phyloP scores from a whole-genome alignment of 768 basidiomycete species.

The Tricholomella constricta region DNA sequence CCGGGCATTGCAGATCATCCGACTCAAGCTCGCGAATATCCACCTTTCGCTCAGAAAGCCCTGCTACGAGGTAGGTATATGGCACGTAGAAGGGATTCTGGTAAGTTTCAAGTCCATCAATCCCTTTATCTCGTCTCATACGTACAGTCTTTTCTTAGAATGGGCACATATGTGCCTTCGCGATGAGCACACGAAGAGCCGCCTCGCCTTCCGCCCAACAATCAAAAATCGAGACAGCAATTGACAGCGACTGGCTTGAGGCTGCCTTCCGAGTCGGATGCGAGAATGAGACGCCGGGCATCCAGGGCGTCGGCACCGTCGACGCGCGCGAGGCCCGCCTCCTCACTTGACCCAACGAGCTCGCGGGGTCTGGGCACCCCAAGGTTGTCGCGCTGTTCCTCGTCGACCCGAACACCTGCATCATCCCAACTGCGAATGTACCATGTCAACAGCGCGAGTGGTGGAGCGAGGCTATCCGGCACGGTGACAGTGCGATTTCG shows the following conservation, averaged over 20 bases:
- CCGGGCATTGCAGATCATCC: constrained; percentile 14
- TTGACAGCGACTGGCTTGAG: constrained; percentile 23
- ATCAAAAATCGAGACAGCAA: constrained; percentile 19
- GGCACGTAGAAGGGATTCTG: constrained; percentile 19
- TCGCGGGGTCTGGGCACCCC: constrained; percentile 36
- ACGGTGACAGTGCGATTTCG: neutral
- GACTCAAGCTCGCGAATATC: constrained; percentile 18
- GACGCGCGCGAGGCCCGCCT: constrained; percentile 25
- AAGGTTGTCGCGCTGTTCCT: constrained; percentile 41
- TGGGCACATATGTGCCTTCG: constrained; percentile 20
- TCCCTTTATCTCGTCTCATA: neutral
- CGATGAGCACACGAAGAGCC: constrained; percentile 13
- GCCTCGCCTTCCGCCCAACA: constrained; percentile 13
- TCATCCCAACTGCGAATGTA: constrained; percentile 25
- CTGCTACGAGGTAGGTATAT: constrained; percentile 12
- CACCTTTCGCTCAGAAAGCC: constrained; percentile 15
- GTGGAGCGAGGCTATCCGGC: constrained; percentile 13
- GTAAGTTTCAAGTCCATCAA: constrained; percentile 15
- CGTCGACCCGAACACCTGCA: constrained; percentile 28
- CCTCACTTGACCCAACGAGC: constrained; percentile 33
- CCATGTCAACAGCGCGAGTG: constrained; percentile 26
- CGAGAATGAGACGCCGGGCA: constrained; percentile 11
- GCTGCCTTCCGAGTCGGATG: constrained; percentile 21
- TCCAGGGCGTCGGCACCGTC: constrained; percentile 27
- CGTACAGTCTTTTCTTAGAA: constrained; percentile 22